Conservation (phyloP, 2,329 filamentous ascomycete species). For the Beauveria scarabaeidicola region DNA sequence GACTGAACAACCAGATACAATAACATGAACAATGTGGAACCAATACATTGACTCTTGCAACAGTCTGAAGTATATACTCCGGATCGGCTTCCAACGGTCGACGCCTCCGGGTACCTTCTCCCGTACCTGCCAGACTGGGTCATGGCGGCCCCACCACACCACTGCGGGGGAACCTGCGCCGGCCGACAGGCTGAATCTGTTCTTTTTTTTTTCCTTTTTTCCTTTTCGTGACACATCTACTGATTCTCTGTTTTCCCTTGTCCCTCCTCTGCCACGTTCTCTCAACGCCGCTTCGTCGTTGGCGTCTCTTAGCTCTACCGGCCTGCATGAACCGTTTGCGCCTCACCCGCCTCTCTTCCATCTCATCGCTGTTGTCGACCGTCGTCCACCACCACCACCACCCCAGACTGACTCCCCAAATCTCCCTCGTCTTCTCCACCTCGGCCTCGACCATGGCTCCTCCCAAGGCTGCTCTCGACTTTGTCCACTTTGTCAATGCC, state of each 20-base stretch:
- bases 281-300: background rate
- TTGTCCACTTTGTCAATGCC: slow-evolving; percentile 86
- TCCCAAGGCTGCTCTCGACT: slow-evolving; percentile 61
- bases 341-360: background rate
- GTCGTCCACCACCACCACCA: background rate
- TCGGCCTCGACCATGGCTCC: slow-evolving; percentile 39
- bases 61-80: background rate
- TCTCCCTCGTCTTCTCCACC: slow-evolving; percentile 19
- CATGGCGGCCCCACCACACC: background rate
- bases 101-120: background rate
- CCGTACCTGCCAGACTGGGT: slow-evolving; percentile 3
- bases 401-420: background rate
- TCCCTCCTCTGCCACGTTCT: background rate
- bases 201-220: background rate
- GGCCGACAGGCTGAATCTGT: background rate
- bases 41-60: too few species aligned
- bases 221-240: background rate
- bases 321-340: slow-evolving; percentile 1
- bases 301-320: background rate
- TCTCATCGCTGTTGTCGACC: background rate
- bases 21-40: too few species aligned
- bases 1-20: too few species aligned
- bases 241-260: background rate
- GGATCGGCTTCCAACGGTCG: background rate
- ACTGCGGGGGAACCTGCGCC: background rate